Evolutionary conservation across 768 basidiomycete genomes (phyloP).

Genomic region (Mycena pura): DNA sequence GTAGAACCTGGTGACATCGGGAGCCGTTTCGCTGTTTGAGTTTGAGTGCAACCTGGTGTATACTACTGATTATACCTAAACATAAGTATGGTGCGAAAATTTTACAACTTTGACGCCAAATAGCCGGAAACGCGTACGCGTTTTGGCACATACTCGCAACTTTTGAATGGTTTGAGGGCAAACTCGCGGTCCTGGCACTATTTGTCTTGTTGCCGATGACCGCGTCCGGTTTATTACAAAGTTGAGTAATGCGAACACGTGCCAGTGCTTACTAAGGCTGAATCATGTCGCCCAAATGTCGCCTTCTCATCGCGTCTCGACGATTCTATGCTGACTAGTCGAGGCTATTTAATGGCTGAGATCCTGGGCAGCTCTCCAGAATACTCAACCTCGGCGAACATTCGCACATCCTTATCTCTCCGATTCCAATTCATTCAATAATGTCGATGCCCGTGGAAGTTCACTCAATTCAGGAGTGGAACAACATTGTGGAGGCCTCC

Average conservation of each 20-base stretch:
- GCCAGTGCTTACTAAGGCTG: neutral
- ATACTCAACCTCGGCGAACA: neutral
- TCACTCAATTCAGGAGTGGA: constrained; percentile 29
- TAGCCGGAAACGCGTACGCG: too few species aligned
- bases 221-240: too few species aligned
- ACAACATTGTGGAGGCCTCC: constrained; percentile 22
- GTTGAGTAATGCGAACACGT: too few species aligned
- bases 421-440: neutral
- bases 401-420: neutral
- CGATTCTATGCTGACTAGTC: constrained; percentile 12
- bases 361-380: neutral
- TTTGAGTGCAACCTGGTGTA: too few species aligned
- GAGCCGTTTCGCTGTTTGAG: too few species aligned
- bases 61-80: too few species aligned
- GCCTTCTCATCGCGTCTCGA: constrained; percentile 6
- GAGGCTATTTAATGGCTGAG: constrained; percentile 1
- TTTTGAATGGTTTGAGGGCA: too few species aligned
- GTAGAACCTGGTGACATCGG: constrained; percentile 36
- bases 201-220: too few species aligned
- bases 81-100: too few species aligned
- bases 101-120: too few species aligned
- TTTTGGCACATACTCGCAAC: too few species aligned
- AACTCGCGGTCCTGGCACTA: too few species aligned
- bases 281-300: neutral
- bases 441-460: constrained; percentile 30